A percentile compares a stretch with the other conserved stretches of the same genome.
Conservation (phyloP, 1,284 basidiomycete genomes). For the Ustilago shanxiensis region DNA sequence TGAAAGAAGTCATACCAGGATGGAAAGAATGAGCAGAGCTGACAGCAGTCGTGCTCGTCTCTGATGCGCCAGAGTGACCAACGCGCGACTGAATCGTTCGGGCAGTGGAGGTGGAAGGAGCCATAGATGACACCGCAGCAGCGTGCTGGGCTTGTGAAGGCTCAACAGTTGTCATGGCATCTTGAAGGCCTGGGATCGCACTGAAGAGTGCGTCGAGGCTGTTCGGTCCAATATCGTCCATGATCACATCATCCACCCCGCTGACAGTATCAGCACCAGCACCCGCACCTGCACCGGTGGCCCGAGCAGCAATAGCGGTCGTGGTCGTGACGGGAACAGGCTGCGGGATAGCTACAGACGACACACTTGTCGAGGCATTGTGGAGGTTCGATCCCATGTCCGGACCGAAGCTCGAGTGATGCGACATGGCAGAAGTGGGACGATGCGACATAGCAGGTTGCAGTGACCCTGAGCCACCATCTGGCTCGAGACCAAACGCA, state of each 20-base stretch:
- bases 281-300: not conserved
- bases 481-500: slow-evolving; percentile 37
- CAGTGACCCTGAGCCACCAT: slow-evolving; percentile 1
- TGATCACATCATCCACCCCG: slow-evolving; percentile 28
- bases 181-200: slow-evolving; percentile 39
- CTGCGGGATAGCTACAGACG: not conserved
- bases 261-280: not conserved
- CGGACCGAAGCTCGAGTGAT: slow-evolving; percentile 5
- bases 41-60: not conserved
- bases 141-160: slow-evolving; percentile 12
- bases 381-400: not conserved
- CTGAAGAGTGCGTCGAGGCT: slow-evolving; percentile 44
- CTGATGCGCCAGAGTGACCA: slow-evolving; percentile 4
- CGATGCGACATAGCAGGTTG: slow-evolving; percentile 1
- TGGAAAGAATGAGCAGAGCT: slow-evolving; percentile 21
- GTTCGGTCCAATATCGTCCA: slow-evolving; percentile 35
- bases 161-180: slow-evolving; percentile 26
- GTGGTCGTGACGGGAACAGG: slow-evolving; percentile 5
- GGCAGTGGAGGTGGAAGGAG: not conserved
- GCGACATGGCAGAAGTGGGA: not conserved
- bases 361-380: not conserved
- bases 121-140: not conserved
- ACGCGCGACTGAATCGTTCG: not conserved
- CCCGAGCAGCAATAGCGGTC: not conserved
- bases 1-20: slow-evolving; percentile 23